Percentiles rank a stretch among this genome's conserved stretches.
Conservation (phyloP, 2,329 filamentous ascomycete species). For the Pseudogymnoascus sp. region DNA sequence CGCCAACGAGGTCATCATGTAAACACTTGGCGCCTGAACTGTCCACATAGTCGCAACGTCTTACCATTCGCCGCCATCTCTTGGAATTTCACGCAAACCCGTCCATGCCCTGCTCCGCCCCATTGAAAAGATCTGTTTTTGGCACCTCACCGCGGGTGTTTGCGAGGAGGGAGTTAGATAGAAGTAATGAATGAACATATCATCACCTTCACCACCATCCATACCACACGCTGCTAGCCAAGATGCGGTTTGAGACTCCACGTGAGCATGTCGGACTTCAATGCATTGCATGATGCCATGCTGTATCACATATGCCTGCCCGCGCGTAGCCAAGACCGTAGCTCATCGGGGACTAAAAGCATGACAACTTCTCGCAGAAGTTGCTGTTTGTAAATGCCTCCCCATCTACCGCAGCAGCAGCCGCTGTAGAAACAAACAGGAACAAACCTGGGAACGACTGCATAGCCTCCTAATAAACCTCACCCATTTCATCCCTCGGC, state of each 20-base stretch:
- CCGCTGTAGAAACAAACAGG: background rate
- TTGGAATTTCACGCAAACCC: background rate
- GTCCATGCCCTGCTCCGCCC: background rate
- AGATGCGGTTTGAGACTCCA: background rate
- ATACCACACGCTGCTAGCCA: background rate
- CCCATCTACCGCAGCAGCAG: background rate
- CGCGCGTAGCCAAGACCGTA: background rate
- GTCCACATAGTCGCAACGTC: background rate
- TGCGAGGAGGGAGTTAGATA: background rate
- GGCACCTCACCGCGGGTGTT: background rate
- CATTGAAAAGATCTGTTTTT: background rate
- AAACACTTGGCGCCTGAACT: conserved; percentile 25
- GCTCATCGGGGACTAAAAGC: background rate
- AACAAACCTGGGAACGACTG: no score
- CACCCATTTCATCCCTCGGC: background rate
- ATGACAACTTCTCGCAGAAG: background rate
- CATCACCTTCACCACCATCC: background rate
- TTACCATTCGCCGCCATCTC: background rate
- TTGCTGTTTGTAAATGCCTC: background rate
- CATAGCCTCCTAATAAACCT: background rate
- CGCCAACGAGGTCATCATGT: conserved; percentile 87
- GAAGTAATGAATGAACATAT: conserved; percentile 5
- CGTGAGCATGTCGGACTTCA: background rate
- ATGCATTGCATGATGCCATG: background rate
- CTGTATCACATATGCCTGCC: background rate